These are phyloP conservation scores for Stemphylium beticola DNA, from an alignment of 2,329 filamentous ascomycete species.

Conservation along the genomic window DNA sequence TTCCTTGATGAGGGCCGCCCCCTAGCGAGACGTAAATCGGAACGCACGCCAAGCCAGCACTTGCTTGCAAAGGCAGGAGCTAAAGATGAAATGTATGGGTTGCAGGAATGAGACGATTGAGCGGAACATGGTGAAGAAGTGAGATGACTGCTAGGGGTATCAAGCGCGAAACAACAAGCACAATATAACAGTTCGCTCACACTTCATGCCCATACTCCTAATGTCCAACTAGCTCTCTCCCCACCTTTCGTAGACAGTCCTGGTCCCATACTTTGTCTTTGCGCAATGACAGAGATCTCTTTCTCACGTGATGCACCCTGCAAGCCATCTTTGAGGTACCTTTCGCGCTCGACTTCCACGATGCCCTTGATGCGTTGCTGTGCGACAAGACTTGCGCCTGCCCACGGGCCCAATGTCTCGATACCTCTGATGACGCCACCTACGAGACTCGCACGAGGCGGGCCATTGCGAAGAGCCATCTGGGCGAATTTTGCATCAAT, in stretches of 20 bases:
- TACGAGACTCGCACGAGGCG: slow-evolving; percentile 45
- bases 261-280: slow-evolving; percentile 69
- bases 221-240: slow-evolving; percentile 48
- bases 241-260: slow-evolving; percentile 46
- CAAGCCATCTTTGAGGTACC: slow-evolving; percentile 72
- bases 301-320: slow-evolving; percentile 65
- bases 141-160: slow-evolving; percentile 14
- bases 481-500: slow-evolving; percentile 65
- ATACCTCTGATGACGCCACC: slow-evolving; percentile 69
- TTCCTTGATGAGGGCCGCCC: no score
- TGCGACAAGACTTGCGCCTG: slow-evolving; percentile 72
- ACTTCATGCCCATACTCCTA: slow-evolving; percentile 47
- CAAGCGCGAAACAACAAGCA: slow-evolving; percentile 4
- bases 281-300: slow-evolving; percentile 63
- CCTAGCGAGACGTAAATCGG: no score
- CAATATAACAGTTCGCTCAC: not conserved
- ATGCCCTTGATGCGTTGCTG: slow-evolving; percentile 72
- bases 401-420: slow-evolving; percentile 75
- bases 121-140: not conserved
- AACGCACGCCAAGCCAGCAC: no score
- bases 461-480: slow-evolving; percentile 52
- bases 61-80: no score
- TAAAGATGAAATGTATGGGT: no score
- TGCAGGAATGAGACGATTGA: not conserved
- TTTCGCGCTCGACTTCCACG: slow-evolving; percentile 73